These are phyloP conservation scores for Linanthus parryae DNA, from an alignment of 148 eudicot species.

Conservation along the genomic window DNA sequence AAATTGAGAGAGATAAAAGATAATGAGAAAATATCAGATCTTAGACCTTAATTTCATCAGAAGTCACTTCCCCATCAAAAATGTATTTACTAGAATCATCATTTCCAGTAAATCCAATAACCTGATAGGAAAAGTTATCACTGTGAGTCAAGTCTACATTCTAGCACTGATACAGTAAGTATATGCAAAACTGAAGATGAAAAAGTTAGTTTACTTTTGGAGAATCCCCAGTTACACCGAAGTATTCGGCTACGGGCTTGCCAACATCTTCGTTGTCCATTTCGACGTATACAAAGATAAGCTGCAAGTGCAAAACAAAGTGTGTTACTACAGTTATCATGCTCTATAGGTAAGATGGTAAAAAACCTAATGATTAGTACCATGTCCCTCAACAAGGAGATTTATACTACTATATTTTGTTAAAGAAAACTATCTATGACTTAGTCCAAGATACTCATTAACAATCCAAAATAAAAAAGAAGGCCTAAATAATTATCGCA, in stretches of 20 bases:
- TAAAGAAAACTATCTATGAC: no score
- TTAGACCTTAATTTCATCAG: constrained; percentile 64
- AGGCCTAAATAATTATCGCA: no score
- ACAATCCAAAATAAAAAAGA: no score
- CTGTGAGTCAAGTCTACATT: not conserved
- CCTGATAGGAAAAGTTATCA: constrained; percentile 29
- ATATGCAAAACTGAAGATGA: not conserved
- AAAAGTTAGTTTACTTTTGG: constrained; percentile 38
- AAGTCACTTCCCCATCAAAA: constrained; percentile 52
- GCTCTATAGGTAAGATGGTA: no score
- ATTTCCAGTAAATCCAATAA: constrained; percentile 63
- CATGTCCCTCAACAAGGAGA: no score
- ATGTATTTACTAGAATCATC: constrained; percentile 65
- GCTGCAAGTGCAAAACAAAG: no score
- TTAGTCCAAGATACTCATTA: no score
- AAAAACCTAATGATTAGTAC: no score
- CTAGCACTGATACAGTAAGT: not conserved
- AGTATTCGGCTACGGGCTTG: constrained; percentile 83
- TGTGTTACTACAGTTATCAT: no score
- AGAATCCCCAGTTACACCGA: constrained; percentile 68
- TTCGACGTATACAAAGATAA: constrained; percentile 69
- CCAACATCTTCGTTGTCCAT: constrained; percentile 86
- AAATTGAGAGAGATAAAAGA: not conserved
- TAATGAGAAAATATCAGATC: not conserved
- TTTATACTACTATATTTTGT: no score